Evolutionary conservation across 768 basidiomycete genomes (phyloP), one percentile per base, ranked within the genome.

Genomic region (Amanita rubescens): DNA sequence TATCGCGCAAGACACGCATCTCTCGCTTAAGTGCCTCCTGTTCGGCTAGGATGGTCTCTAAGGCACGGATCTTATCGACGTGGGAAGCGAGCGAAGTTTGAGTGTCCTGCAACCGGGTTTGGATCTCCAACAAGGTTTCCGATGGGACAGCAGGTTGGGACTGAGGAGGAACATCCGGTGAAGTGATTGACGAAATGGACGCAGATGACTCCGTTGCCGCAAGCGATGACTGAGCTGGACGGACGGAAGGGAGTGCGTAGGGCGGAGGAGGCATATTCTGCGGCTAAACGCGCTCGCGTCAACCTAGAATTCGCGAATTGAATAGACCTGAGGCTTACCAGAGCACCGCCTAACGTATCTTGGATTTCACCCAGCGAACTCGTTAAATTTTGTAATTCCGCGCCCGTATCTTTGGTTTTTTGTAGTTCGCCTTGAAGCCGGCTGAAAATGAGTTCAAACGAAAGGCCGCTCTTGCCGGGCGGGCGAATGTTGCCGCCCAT

Each of bases 381-480:
- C 14, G 80, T 85, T 30, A 97, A 71, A 0, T 80, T 80, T 57
- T 84, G 81, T 3, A 99, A 74, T 63, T 98, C 94, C 0, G 84
- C 76, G 12, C 91, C 90, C 0, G 94, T 96, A 64, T 98, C 95
- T 15, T 91, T 82, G 62, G 90, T 93, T 71, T 95, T 96, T 70
- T 89, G 87, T n/a, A 98, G 81, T 65, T 98, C 94, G 58, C 85
- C 84, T 65, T 97, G 94, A 2, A 98, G 73, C 33, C 90, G 81
- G 53, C 77, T 87, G 42, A 97, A 71, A 49, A 97, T 92, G 60
- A 94, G 90, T 61, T 97, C 94, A 64, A 98, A 95, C 7, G 84
- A 89, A 20, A 96, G 74, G 0, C 92, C 91, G 61, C 85, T 86
- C 69, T 91, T 92, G 15, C 89, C 86, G 1, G 87, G 86, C 0